Base-by-base conservation (phyloP, 2,329 filamentous ascomycete species). In the Fusarium bulbicola region DNA sequence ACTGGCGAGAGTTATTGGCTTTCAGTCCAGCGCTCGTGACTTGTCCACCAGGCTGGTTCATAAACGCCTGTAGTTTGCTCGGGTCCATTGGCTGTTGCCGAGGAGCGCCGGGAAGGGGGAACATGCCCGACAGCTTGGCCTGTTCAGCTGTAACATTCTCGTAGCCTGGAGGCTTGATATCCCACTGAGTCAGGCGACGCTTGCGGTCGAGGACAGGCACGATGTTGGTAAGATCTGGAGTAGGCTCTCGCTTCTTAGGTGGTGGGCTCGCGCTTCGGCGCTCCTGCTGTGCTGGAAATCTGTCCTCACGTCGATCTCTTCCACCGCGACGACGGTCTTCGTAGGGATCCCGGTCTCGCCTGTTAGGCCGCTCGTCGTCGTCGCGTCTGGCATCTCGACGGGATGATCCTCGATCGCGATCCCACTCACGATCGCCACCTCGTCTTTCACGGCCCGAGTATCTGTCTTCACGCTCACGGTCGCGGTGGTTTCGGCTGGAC, bases 51-150 rank as follows among this genome's bases (percentile, higher is more conserved):
- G 95, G 93, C 80, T 97, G 95, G 81, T 93, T 95, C 90, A 98
- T 97, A 82, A 99, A 97, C 28, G 95, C 95, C 81, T 98, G 95
- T 53, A 99, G 88, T 82, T 95, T 95, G 78, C 91, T 93, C 21
- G 95, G 95, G 77, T 99, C 96, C 92, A 98, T 96, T 39, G 94
- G 92, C 79, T 98, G 95, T 82, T 97, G 95, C 76, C 96, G 91
- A 61, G 96, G 96, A 70, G 96, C 96, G 74, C 96, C 96, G 7
- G 96, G 96, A 50, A 99, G 90, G 68, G 97, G 95, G 86, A 99
- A 99, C 96, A 99, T 98, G 85, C 95, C 92, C 75, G 97, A 99
- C 49, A 99, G 88, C 86, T 99, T 99, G 57, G 96, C 97, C 82
- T 99, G 97, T 83, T 99, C 97, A 28, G 96, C 95, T 6, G 96